These are phyloP conservation scores for Xylaria flabelliformis DNA, from an alignment of 495 filamentous ascomycete genomes.

Conservation along the genomic window DNA sequence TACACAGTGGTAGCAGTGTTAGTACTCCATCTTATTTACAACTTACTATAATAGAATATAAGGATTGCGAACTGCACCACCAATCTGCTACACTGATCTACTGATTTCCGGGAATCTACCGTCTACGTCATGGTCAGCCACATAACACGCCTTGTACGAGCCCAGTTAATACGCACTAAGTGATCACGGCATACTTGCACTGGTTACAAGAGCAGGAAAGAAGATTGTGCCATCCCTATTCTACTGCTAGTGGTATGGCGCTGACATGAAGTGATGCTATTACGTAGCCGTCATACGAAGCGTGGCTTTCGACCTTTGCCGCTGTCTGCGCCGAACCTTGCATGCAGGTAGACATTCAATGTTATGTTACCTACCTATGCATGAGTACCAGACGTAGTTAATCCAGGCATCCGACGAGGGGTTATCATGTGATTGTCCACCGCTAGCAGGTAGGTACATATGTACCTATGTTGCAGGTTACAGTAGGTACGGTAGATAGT, in stretches of 20 bases:
- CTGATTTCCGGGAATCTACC: conserved; percentile 8
- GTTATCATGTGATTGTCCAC: background rate
- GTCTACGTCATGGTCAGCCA: conserved; percentile 27
- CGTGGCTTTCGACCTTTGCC: conserved; percentile 3
- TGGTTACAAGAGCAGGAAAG: background rate
- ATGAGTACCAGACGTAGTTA: conserved; percentile 10
- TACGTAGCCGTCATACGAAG: conserved; percentile 17
- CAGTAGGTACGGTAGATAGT: background rate
- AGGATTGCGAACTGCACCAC: too few species aligned
- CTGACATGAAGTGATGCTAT: background rate
- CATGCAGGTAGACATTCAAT: background rate
- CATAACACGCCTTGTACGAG: background rate
- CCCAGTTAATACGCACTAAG: background rate
- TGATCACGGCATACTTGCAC: background rate
- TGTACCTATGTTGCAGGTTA: background rate
- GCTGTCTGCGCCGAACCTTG: conserved; percentile 25
- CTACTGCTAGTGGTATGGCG: background rate
- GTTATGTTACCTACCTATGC: conserved; percentile 1
- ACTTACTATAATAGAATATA: too few species aligned
- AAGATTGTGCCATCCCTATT: background rate
- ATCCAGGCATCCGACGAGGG: conserved; percentile 1
- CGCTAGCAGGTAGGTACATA: background rate
- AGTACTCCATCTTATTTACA: too few species aligned
- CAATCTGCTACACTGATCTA: too few species aligned
- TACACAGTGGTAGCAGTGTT: too few species aligned